Base-by-base conservation (phyloP, 1,284 basidiomycete species). In the Melampsora abietis-canadensis region DNA sequence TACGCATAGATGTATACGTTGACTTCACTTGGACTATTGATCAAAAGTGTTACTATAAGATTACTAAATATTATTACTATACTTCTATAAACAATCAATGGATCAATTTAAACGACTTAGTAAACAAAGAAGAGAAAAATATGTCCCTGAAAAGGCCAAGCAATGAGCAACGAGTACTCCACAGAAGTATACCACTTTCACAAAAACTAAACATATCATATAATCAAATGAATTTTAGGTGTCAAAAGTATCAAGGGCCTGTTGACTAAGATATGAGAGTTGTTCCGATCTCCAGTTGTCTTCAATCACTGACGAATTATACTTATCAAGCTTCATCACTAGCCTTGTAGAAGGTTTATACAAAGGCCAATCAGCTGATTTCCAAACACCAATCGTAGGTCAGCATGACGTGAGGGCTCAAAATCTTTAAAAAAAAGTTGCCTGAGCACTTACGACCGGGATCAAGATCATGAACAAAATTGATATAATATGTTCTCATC, bases 261-360 rank as follows among this genome's bases (percentile, higher is more conserved):
- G 2, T 59, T 51, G 15, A 31, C 48, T 66, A 51, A 73, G 48
- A 37, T 57, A 73, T 1, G 31, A 19, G 2, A 73, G 4, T 57
- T 73, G 63, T 21, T 73, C 70, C 21, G 27, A 24, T 60, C 70
- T 65, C 70, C 70, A 73, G 48, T 73, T 54, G 46, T 73, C 70
- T 57, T 40, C 24, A 46, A 73, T 73, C 31, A 73, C 19, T 57
- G 21, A 31, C n/a, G 31, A 19, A 73, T 60, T 44, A 62, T 66
- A 54, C 54, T 73, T 73, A 54, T 73, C 62, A 63, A 73, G 64
- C 6, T 62, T 61, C 63, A 66, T 54, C 30, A 73, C 70, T n/a
- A 19, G 47, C 30, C 40, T 47, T 24, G 27, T 51, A 19, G 34
- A 24, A 8, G 48, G 48, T 17, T 44, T 57, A 31, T 66, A 73